Evolutionary conservation across 331 rosid species (phyloP), one percentile per base, ranked within the genome.

Genomic region (Prunus yedoensis): DNA sequence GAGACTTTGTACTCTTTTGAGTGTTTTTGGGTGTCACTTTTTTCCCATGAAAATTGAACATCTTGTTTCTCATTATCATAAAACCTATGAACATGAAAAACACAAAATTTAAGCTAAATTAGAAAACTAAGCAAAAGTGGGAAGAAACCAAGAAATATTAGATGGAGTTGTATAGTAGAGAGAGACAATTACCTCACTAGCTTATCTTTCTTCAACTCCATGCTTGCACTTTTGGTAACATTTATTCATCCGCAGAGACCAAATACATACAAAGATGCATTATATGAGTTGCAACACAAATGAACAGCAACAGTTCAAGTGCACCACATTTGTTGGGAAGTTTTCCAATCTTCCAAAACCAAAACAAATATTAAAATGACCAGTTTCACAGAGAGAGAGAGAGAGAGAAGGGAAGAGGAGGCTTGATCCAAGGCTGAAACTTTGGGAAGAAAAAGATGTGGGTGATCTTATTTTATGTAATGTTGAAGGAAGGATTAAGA

Each of bases 181-280:
- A 27, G 8, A 60, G 21, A 71, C 69, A 13, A 72, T 63, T 71
- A 91, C 98, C 97, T 85, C 32, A 90, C 89, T 54, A 71, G 79
- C 85, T 86, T 93, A 28, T 81, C 87, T 77, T 85, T 82, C 84
- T 84, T 91, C 2, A 80, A 76, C 73, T 88, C 90, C 97, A 89
- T 94, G 69, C 47, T 63, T 35, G 57, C 41, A 25, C 28, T 58
- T 73, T 66, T 58, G 30, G 64, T 50, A 69, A 63, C 78, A 46
- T 8, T 15, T 38, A 38, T 38, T 38, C 43, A 38, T 38, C 43
- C 9, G 7, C 9, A 0, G 43, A 38, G 43, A 38, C 43, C 0
- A 38, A 35, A 35, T 35, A 35, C 8, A 6, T 14, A 68, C 20
- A 65, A 52, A 66, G 47, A 54, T 35, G 38, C 65, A 35, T 10